Percentiles rank a stretch among this genome's conserved stretches.
Conservation (phyloP, 352 stramenopile species). For the Pythium phragmitis region DNA sequence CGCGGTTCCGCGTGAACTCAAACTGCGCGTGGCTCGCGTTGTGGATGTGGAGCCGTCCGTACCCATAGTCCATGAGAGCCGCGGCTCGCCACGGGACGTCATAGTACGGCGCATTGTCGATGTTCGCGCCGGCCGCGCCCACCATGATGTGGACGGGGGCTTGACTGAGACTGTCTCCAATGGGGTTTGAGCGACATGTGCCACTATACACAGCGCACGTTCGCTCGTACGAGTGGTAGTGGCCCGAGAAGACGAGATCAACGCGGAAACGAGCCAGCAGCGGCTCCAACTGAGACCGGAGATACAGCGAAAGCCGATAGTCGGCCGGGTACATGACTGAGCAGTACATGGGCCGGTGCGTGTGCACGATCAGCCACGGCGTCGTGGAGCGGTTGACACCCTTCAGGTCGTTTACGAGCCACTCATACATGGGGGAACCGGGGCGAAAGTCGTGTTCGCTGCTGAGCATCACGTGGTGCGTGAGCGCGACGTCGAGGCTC, state of each 20-base stretch:
- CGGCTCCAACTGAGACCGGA: conserved; percentile 24
- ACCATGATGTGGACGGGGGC: conserved; percentile 33
- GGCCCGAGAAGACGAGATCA: conserved; percentile 28
- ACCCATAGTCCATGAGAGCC: conserved; percentile 28
- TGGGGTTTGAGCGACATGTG: too few relatives aligned
- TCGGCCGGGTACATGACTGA: conserved; percentile 12
- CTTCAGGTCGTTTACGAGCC: conserved; percentile 26
- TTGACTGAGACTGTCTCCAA: not conserved
- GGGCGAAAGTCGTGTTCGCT: conserved; percentile 29
- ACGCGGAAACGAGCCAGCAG: conserved; percentile 26
- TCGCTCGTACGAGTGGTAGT: conserved; percentile 34
- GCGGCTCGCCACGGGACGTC: conserved; percentile 21
- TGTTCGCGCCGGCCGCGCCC: conserved; percentile 29
- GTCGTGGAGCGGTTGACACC: conserved; percentile 10
- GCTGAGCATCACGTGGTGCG: conserved; percentile 25
- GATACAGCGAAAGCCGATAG: conserved; percentile 13
- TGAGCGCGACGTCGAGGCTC: conserved; percentile 25
- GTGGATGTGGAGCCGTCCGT: conserved; percentile 29
- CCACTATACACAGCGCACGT: conserved; percentile 23
- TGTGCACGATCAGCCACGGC: conserved; percentile 29
- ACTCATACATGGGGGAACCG: conserved; percentile 25
- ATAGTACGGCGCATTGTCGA: conserved; percentile 26
- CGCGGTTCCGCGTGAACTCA: conserved; percentile 25
- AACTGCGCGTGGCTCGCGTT: conserved; percentile 28
- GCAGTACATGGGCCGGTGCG: conserved; percentile 25